Evolutionary conservation across 495 filamentous ascomycete species (phyloP).

Genomic region (Daldinia concentrica): DNA sequence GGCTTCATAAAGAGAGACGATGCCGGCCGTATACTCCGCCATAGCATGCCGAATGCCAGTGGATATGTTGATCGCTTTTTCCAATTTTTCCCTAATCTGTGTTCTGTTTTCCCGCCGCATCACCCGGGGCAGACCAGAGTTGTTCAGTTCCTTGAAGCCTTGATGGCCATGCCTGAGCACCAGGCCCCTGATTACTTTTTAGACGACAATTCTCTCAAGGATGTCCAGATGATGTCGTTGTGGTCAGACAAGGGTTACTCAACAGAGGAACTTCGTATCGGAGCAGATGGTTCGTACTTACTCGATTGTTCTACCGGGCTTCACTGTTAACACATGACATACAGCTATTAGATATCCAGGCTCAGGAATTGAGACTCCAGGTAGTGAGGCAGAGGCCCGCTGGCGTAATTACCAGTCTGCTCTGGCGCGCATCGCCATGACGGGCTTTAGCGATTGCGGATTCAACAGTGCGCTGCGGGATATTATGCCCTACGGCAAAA

Average conservation of each 20-base stretch:
- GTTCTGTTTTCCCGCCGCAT: conserved; percentile 28
- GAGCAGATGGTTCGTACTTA: conserved; percentile 24
- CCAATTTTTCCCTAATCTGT: conserved; percentile 19
- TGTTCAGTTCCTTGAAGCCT: conserved; percentile 23
- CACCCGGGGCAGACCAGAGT: conserved; percentile 25
- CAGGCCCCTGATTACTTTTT: conserved; percentile 21
- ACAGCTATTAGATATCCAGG: conserved; percentile 22
- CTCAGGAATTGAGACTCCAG: conserved; percentile 22
- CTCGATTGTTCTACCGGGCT: background rate
- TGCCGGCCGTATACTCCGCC: conserved; percentile 6
- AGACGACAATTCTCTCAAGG: background rate
- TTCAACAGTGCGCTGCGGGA: conserved; percentile 28
- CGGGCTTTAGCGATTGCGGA: conserved; percentile 25
- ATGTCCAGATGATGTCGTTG: conserved; percentile 19
- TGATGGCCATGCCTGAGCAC: conserved; percentile 24
- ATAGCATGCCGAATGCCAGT: conserved; percentile 19
- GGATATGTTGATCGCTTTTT: conserved; percentile 31
- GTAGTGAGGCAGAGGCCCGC: conserved; percentile 23
- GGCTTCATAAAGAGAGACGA: conserved; percentile 17
- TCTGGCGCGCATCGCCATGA: conserved; percentile 25
- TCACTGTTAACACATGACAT: conserved; percentile 6
- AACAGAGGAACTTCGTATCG: conserved; percentile 22
- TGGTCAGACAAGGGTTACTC: conserved; percentile 19
- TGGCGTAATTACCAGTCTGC: conserved; percentile 34
- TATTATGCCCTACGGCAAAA: conserved; percentile 25